Conservation (phyloP, 345 rosid genomes). For the Noccaea caerulescens region DNA sequence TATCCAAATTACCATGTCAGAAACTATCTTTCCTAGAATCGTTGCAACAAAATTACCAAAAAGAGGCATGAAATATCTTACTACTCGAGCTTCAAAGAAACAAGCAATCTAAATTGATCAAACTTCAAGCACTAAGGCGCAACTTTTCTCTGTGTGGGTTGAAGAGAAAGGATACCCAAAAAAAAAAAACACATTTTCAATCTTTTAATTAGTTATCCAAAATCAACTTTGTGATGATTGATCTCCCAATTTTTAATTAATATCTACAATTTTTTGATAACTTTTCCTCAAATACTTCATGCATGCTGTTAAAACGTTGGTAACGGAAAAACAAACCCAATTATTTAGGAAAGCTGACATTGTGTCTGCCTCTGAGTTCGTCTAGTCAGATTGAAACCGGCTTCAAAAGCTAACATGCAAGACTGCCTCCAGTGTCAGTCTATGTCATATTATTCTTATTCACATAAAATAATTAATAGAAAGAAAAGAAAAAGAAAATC, state of each 20-base stretch:
- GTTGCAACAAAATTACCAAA: too few species aligned
- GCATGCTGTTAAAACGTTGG: neutral
- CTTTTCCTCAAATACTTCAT: neutral
- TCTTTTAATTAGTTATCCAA: too few species aligned
- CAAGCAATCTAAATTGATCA: too few species aligned
- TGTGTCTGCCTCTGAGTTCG: conserved; percentile 26
- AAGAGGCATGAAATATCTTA: too few species aligned
- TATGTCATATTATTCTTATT: conserved; percentile 11
- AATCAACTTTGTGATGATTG: too few species aligned
- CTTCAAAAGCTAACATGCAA: conserved; percentile 30
- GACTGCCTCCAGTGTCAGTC: neutral
- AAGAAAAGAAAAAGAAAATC: neutral
- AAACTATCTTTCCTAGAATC: too few species aligned
- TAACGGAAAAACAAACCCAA: neutral
- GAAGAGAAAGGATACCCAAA: too few species aligned
- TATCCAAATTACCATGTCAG: too few species aligned
- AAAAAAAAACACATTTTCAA: too few species aligned
- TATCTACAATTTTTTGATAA: neutral
- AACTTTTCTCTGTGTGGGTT: too few species aligned
- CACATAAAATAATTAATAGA: neutral
- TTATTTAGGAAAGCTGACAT: conserved; percentile 19
- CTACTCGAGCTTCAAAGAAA: too few species aligned
- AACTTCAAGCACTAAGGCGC: too few species aligned
- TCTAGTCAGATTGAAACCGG: conserved; percentile 17
- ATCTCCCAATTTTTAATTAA: neutral